Evolutionary conservation across 768 basidiomycete species (phyloP).

Genomic region (Serendipita sp.): DNA sequence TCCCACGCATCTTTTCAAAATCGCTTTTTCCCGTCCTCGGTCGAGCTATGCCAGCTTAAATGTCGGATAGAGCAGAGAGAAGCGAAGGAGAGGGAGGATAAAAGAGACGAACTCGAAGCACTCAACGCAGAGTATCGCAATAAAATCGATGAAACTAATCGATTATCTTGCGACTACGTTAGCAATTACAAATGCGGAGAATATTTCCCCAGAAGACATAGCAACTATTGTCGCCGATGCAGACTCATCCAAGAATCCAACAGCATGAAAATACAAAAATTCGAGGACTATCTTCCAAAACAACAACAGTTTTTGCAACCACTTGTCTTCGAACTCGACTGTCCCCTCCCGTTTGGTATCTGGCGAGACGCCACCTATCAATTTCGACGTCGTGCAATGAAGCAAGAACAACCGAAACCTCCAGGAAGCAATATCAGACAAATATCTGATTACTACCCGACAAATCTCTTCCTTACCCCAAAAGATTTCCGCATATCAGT

Average conservation of each 20-base stretch:
- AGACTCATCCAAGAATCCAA: conserved; percentile 11
- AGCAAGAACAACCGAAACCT: too few relatives aligned
- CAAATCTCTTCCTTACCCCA: neutral
- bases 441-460: conserved; percentile 12
- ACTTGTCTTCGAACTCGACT: conserved; percentile 29
- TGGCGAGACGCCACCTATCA: conserved; percentile 31
- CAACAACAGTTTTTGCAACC: conserved; percentile 15
- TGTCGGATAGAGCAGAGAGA: conserved; percentile 20
- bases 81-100: conserved; percentile 16
- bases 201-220: neutral
- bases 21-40: conserved; percentile 22
- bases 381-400: conserved; percentile 11
- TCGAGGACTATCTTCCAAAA: conserved; percentile 35
- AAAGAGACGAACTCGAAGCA: conserved; percentile 17
- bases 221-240: conserved; percentile 20
- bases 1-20: conserved; percentile 19
- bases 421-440: neutral
- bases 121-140: conserved; percentile 16
- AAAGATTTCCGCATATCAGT: conserved; percentile 16
- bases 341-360: conserved; percentile 25
- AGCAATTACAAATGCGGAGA: neutral
- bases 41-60: conserved; percentile 11
- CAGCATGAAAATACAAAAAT: conserved; percentile 20
- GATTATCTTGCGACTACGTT: conserved; percentile 10
- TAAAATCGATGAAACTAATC: conserved; percentile 10